Base-by-base conservation (phyloP, 2,329 filamentous ascomycete genomes). In the Trichoderma sp. region DNA sequence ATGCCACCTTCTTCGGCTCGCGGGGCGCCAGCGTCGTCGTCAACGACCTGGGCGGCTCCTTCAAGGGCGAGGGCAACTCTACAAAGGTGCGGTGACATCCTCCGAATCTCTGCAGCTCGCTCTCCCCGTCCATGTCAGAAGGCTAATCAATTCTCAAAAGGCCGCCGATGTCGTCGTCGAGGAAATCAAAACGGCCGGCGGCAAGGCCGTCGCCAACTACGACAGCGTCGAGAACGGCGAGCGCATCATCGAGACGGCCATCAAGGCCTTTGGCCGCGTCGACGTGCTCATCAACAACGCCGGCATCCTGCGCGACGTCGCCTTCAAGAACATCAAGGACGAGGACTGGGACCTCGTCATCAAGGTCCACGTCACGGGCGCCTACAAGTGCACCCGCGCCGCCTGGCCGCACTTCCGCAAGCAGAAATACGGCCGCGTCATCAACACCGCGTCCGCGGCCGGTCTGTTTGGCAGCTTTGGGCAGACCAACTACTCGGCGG, bases 291-390 rank as follows among this genome's bases (percentile, higher is more conserved):
- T 99, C 80, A 99, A 99, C 85, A 99, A 98, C 76, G 95, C 95
- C 67, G 94, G 95, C 74, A 98, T 98, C 75, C 85, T 97, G 67
- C 90, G 94, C 67, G 93, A 98, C 81, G 79, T 98, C 75, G 94
- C 91, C 85, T 98, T 99, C 83, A 97, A 97, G 86, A 98, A 98
- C 81, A 96, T 98, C 87, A 95, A 90, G 78, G 95, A 99, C 78
- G 81, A 90, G 75, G 95, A 99, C 78, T 99, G 95, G 95, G 94
- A 99, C 76, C 81, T 97, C 71, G 91, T 97, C 76, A 91, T 94
- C 79, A 90, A 88, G 77, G 94, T 98, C 65, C 94, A 99, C 79
- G 88, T 97, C 73, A 90, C 88, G 75, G 95, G 95, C 72, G 90
- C 93, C 74, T 99, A 96, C 85, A 98, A 97, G 87, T 96, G 92